Conservation (phyloP, 495 filamentous ascomycete species). For the Lichina pygmaea region DNA sequence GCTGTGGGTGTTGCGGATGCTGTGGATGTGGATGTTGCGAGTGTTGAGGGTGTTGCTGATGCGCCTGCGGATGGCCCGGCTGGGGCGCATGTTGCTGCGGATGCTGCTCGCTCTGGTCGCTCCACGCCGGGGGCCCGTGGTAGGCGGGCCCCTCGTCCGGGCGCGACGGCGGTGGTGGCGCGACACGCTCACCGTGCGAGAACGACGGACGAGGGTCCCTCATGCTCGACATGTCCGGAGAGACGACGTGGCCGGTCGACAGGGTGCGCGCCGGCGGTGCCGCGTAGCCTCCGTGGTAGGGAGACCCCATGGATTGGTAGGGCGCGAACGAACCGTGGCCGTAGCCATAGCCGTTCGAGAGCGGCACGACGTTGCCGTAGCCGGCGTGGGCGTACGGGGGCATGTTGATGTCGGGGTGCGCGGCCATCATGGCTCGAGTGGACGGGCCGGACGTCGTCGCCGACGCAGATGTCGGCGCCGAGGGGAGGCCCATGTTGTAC, state of each 20-base stretch:
- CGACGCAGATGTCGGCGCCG: not conserved
- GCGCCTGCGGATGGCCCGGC: not conserved
- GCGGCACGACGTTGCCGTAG: not conserved
- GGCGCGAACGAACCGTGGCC: not conserved
- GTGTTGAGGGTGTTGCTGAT: constrained; percentile 2
- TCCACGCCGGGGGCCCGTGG: too few relatives aligned
- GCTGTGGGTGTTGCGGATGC: constrained; percentile 1
- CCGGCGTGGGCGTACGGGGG: not conserved
- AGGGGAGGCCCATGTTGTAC: not conserved
- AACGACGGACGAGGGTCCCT: not conserved
- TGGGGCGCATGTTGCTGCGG: not conserved
- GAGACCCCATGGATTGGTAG: not conserved
- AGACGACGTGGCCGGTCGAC: not conserved
- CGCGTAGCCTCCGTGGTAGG: not conserved
- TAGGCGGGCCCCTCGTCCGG: too few relatives aligned
- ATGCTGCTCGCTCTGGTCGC: not conserved
- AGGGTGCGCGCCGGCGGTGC: not conserved
- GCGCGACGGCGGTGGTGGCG: constrained; percentile 2
- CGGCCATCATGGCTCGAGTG: constrained; percentile 1
- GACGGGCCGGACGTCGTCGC: not conserved
- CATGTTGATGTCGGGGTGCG: constrained; percentile 1
- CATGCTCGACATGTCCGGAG: not conserved
- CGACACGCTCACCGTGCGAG: not conserved
- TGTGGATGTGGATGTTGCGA: not conserved
- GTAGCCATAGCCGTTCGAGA: constrained; percentile 1